Conservation (phyloP, 2,329 filamentous ascomycete genomes). For the Aspergillus quadricinctus region DNA sequence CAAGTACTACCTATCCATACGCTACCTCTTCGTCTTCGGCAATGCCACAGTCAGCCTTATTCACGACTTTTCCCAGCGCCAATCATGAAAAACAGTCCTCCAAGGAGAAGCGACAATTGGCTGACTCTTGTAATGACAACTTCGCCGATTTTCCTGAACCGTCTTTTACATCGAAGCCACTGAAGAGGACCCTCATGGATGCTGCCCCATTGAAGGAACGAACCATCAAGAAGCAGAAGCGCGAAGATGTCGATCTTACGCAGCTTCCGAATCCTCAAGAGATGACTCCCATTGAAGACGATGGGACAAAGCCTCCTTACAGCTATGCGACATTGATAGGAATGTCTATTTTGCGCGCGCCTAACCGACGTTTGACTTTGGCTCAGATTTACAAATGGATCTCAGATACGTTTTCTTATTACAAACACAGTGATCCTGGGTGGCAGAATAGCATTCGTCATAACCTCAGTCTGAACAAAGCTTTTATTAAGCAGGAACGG, state of each 20-base stretch:
- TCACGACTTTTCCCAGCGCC: slow-evolving; percentile 48
- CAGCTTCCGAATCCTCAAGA: slow-evolving; percentile 67
- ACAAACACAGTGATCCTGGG: slow-evolving; percentile 75
- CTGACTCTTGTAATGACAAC: slow-evolving; percentile 39
- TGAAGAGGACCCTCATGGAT: slow-evolving; percentile 65
- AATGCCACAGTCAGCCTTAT: slow-evolving; percentile 43
- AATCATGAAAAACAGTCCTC: slow-evolving; percentile 36
- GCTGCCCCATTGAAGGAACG: slow-evolving; percentile 69
- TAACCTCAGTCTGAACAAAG: slow-evolving; percentile 95
- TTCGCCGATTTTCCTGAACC: slow-evolving; percentile 47
- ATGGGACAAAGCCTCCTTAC: slow-evolving; percentile 81
- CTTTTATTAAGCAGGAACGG: slow-evolving; percentile 90
- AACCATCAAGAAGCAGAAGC: slow-evolving; percentile 63
- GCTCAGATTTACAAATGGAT: slow-evolving; percentile 99
- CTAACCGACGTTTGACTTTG: slow-evolving; percentile 76
- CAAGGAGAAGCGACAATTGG: slow-evolving; percentile 45
- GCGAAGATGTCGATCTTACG: slow-evolving; percentile 48
- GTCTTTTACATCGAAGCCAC: slow-evolving; percentile 41
- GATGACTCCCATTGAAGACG: slow-evolving; percentile 78
- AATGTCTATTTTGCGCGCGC: slow-evolving; percentile 90
- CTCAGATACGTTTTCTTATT: slow-evolving; percentile 88
- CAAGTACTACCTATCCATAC: slow-evolving; percentile 27
- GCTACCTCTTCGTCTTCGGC: slow-evolving; percentile 20
- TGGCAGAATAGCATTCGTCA: slow-evolving; percentile 99
- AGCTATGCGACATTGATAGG: slow-evolving; percentile 95